phyloP scores from a whole-genome alignment of 148 eudicot genomes.

The Oxyria digyna region DNA sequence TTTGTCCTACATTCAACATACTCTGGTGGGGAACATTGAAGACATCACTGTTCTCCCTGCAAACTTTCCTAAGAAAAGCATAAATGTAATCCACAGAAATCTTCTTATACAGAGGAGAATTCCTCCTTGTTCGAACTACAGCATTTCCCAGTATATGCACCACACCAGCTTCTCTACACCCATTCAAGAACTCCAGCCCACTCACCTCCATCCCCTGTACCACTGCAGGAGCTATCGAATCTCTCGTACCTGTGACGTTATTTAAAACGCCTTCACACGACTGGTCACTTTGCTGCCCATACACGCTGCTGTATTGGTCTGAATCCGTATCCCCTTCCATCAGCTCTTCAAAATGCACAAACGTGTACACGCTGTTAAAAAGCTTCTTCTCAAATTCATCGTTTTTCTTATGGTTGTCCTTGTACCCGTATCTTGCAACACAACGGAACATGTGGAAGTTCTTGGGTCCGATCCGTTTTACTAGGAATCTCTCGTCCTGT shows the following conservation, averaged over 20 bases:
- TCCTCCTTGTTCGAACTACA: slow-evolving; percentile 59
- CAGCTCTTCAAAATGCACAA: slow-evolving; percentile 83
- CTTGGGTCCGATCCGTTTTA: slow-evolving; percentile 94
- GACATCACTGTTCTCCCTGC: slow-evolving; percentile 95
- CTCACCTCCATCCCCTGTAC: slow-evolving; percentile 70
- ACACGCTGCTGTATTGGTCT: slow-evolving; percentile 52
- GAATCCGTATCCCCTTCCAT: slow-evolving; percentile 97
- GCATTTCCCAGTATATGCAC: slow-evolving; percentile 96
- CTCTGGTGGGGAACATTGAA: slow-evolving; percentile 95
- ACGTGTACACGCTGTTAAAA: slow-evolving; percentile 58
- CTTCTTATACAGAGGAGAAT: slow-evolving; percentile 50
- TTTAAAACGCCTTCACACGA: slow-evolving; percentile 28
- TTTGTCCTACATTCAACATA: slow-evolving; percentile 85
- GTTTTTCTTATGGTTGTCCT: slow-evolving; percentile 85
- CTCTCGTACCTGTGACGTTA: no score
- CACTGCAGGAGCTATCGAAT: no score
- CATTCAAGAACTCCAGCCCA: slow-evolving; percentile 66
- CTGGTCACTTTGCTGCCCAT: slow-evolving; percentile 39
- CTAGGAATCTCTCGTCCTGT: slow-evolving; percentile 79
- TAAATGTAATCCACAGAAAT: slow-evolving; percentile 82
- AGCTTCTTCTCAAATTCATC: slow-evolving; percentile 83
- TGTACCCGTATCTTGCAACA: slow-evolving; percentile 91
- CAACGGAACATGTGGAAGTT: slow-evolving; percentile 95
- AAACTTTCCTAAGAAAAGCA: slow-evolving; percentile 91
- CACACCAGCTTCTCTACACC: slow-evolving; percentile 83